Base-by-base conservation (phyloP, 1,284 basidiomycete species). In the Phaffia rhodozyma region DNA sequence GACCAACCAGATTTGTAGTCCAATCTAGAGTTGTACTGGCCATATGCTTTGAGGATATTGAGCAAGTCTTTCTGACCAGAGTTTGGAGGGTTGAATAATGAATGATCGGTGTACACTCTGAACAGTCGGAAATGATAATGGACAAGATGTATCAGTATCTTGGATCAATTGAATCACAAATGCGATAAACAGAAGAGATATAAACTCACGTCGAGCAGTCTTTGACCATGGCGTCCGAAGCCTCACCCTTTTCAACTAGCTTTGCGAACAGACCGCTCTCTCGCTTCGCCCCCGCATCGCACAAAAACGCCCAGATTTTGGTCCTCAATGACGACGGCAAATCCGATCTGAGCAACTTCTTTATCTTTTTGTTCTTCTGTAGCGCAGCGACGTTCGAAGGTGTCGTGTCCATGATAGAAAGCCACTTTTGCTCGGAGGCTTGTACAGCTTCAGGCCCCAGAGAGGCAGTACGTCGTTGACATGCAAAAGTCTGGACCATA, bases 301-400 rank as follows among this genome's bases (percentile, higher is more conserved):
- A 84, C 54, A 93, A 75, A 73, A 86, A 86, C 55, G 83, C 83
- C 90, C 90, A 93, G 1, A 92, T 87, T 47, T 85, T 81, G 65
- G 89, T 91, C 27, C 91, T 80, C 21, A 94, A 84, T 7, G 85
- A 87, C 1, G 86, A 82, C 0, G 93, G 92, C 0, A 97, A 86
- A 6, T 70, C 84, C 48, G 91, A 89, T 54, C 85, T 75, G 20
- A 93, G 75, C 34, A 96, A 76, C 71, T 87, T 88, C 67, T 83
- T 81, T 20, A 92, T 81, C 74, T 93, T 94, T 76, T 91, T 91
- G 72, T 80, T 87, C 78, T 89, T 89, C 53, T 82, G 79, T 4
- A 86, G 80, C 65, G 85, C 83, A 2, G 83, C 73, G 0, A 87
- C 77, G 1, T 86, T 78, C 1, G 84, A 80, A 0, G 83, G 76